Evolutionary conservation across 2,329 filamentous ascomycete genomes (phyloP).

Genomic region (Fusarium subglutinans): DNA sequence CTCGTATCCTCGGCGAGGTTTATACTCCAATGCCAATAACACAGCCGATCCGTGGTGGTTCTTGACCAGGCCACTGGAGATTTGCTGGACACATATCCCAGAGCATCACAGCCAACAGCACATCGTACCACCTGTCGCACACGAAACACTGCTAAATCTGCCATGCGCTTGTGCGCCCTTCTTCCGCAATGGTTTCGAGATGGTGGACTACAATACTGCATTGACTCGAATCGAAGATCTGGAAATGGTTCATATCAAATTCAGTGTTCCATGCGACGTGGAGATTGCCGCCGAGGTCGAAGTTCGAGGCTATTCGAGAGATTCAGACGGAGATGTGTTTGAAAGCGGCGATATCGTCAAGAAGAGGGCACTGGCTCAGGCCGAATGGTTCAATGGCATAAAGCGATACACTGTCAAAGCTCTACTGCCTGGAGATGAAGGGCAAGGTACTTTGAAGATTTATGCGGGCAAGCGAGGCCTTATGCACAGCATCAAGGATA

Average conservation of each 20-base stretch:
- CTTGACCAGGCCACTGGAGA: slow-evolving; percentile 84
- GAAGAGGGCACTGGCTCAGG: slow-evolving; percentile 89
- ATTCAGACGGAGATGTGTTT: slow-evolving; percentile 90
- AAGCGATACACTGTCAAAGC: slow-evolving; percentile 97
- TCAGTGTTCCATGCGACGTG: slow-evolving; percentile 87
- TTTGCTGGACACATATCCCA: slow-evolving; percentile 96
- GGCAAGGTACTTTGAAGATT: slow-evolving; percentile 85
- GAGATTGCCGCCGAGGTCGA: slow-evolving; percentile 95
- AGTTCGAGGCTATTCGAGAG: slow-evolving; percentile 79
- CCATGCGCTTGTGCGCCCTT: slow-evolving; percentile 88
- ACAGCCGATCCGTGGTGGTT: slow-evolving; percentile 93
- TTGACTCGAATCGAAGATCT: slow-evolving; percentile 86
- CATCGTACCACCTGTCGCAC: slow-evolving; percentile 85
- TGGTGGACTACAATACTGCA: slow-evolving; percentile 92
- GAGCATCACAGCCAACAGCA: slow-evolving; percentile 90
- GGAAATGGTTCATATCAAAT: slow-evolving; percentile 90
- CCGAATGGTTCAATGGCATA: slow-evolving; percentile 86
- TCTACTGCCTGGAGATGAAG: slow-evolving; percentile 89
- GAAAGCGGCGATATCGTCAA: slow-evolving; percentile 88
- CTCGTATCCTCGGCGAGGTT: slow-evolving; percentile 81
- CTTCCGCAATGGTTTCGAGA: slow-evolving; percentile 82
- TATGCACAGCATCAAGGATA: slow-evolving; percentile 98
- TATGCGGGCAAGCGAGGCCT: slow-evolving; percentile 94
- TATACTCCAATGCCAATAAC: slow-evolving; percentile 78
- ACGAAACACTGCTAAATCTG: slow-evolving; percentile 85